A percentile compares a stretch with the other conserved stretches of the same genome.
Conservation (phyloP, 805 yeast species). For the Ogataea sp. region DNA sequence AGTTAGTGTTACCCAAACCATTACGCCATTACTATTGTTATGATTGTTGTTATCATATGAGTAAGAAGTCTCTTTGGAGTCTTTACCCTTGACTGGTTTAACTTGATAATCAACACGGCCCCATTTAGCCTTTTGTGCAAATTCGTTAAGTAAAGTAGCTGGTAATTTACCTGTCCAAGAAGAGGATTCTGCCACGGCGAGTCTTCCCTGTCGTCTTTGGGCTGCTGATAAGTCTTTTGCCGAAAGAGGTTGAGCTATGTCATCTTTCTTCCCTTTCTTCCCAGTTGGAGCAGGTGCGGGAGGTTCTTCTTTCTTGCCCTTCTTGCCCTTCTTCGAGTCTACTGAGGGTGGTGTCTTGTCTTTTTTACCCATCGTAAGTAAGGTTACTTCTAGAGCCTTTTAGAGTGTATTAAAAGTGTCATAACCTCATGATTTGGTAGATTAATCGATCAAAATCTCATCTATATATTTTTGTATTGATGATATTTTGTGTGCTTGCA, state of each 20-base stretch:
- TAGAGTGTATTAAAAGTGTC: too few species aligned
- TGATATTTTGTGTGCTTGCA: too few species aligned
- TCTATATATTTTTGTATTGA: too few species aligned
- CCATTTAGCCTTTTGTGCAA: constrained; percentile 87
- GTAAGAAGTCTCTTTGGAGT: too few species aligned
- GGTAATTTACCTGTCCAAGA: constrained; percentile 97
- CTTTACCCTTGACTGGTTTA: constrained; percentile 30
- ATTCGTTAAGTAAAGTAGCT: constrained; percentile 75
- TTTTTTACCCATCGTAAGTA: too few species aligned
- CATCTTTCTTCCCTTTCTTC: constrained; percentile 7
- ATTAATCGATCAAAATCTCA: too few species aligned
- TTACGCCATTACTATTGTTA: constrained; percentile 35
- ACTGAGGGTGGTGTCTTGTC: not conserved
- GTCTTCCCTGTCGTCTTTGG: constrained; percentile 21
- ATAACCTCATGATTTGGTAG: too few species aligned
- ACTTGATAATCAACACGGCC: constrained; percentile 74
- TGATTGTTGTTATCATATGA: too few species aligned
- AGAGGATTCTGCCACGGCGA: constrained; percentile 54
- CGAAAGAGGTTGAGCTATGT: not conserved
- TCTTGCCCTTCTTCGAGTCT: constrained; percentile 10
- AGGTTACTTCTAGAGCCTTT: too few species aligned
- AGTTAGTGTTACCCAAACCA: constrained; percentile 56
- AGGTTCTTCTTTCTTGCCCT: not conserved
- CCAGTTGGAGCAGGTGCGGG: constrained; percentile 4
- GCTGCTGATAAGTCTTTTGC: constrained; percentile 4